A percentile compares a stretch with the other conserved stretches of the same genome.
Evolutionary conservation across 1,284 basidiomycete species (phyloP).

Genomic region (Cutaneotrichosporon arboriforme): DNA sequence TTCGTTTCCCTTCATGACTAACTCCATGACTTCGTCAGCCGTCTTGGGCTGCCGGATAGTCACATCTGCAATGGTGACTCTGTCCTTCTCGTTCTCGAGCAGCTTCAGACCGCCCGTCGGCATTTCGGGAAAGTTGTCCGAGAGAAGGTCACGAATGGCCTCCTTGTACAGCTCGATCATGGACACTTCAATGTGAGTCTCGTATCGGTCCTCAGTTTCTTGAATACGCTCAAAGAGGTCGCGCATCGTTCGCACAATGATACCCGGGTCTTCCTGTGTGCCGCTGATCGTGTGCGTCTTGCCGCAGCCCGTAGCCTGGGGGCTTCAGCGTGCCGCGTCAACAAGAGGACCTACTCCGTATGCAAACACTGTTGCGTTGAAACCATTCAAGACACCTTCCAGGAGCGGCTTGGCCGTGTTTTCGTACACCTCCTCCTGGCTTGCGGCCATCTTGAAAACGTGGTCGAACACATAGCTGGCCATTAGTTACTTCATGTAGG

Average conservation of each 20-base stretch:
- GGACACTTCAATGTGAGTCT: constrained; percentile 78
- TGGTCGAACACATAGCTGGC: constrained; percentile 88
- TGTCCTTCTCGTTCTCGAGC: constrained; percentile 74
- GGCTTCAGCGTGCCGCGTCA: not conserved
- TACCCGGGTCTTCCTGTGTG: constrained; percentile 73
- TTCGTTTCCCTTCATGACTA: constrained; percentile 79
- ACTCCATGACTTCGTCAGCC: constrained; percentile 86
- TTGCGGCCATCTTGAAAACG: constrained; percentile 73
- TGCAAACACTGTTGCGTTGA: constrained; percentile 92
- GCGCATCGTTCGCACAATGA: constrained; percentile 94
- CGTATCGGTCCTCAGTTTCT: constrained; percentile 72
- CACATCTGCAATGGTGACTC: constrained; percentile 78
- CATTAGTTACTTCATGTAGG: constrained; percentile 10
- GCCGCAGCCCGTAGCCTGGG: constrained; percentile 92
- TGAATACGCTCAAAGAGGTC: constrained; percentile 87
- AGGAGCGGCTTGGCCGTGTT: constrained; percentile 77
- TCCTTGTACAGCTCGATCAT: constrained; percentile 98
- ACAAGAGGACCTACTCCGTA: constrained; percentile 68
- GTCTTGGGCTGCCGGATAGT: constrained; percentile 69
- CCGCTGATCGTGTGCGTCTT: constrained; percentile 98
- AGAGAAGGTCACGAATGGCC: constrained; percentile 89
- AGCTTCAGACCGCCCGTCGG: constrained; percentile 81
- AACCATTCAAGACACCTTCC: constrained; percentile 80
- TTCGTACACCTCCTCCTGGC: constrained; percentile 79
- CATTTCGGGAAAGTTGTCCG: constrained; percentile 56